These are phyloP conservation scores for Curvularia sp. DNA, from an alignment of 2,329 filamentous ascomycete genomes.

Conservation along the genomic window DNA sequence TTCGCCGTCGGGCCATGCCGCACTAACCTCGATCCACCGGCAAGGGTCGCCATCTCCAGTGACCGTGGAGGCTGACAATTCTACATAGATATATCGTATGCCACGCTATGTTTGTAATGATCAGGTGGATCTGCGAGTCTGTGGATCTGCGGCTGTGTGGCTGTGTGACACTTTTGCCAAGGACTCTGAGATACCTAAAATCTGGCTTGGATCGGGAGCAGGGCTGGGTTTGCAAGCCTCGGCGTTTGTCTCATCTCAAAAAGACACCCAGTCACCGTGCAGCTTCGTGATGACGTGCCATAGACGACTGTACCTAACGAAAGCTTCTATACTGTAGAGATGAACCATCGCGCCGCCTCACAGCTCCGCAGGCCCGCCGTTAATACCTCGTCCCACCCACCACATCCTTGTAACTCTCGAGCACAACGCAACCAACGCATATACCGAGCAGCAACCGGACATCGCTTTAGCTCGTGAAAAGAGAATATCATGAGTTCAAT, in stretches of 20 bases:
- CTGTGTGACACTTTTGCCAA: slow-evolving; percentile 1
- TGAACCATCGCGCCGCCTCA: slow-evolving; percentile 13
- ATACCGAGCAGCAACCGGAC: too few species aligned
- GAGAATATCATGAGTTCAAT: too few species aligned
- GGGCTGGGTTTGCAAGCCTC: not conserved
- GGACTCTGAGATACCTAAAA: not conserved
- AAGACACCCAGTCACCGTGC: slow-evolving; percentile 10
- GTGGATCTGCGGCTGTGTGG: slow-evolving; percentile 13
- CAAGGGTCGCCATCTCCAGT: too few species aligned
- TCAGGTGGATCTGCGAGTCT: too few species aligned
- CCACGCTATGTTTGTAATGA: too few species aligned
- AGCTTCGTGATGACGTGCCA: slow-evolving; percentile 6
- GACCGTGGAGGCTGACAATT: too few species aligned
- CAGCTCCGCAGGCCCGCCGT: slow-evolving; percentile 13
- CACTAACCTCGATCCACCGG: too few species aligned
- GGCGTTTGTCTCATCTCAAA: slow-evolving; percentile 1
- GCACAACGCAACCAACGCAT: slow-evolving; percentile 1
- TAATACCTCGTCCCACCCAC: not conserved
- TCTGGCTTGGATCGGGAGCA: slow-evolving; percentile 10
- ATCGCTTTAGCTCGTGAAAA: too few species aligned
- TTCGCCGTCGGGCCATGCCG: too few species aligned
- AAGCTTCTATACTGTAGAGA: slow-evolving; percentile 14
- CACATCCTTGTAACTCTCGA: not conserved
- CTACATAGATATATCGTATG: too few species aligned
- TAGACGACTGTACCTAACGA: slow-evolving; percentile 13